phyloP scores from a whole-genome alignment of 192 early-diverging fungal genomes.

The Coemansia sp. region DNA sequence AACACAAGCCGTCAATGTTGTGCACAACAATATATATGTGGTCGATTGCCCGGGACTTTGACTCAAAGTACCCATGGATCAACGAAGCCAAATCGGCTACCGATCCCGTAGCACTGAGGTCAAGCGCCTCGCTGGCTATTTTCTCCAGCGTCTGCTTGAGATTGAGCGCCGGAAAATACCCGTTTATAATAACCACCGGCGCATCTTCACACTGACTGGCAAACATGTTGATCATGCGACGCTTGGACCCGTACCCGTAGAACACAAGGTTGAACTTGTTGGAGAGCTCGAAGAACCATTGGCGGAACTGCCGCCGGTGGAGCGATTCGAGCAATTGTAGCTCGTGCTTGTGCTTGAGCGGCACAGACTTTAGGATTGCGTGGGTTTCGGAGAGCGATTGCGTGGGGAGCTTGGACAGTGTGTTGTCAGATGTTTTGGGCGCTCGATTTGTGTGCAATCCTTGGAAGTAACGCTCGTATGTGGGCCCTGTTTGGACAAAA shows the following conservation, averaged over 20 bases:
- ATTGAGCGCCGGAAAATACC: slow-evolving; percentile 75
- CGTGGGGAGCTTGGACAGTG: slow-evolving; percentile 75
- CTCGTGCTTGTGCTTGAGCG: slow-evolving; percentile 64
- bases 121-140: slow-evolving; percentile 50
- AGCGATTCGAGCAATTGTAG: slow-evolving; percentile 54
- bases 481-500: slow-evolving; percentile 31
- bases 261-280: slow-evolving; percentile 86
- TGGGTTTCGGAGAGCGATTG: slow-evolving; percentile 71
- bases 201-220: slow-evolving; percentile 56
- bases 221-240: slow-evolving; percentile 74
- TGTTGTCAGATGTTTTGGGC: slow-evolving; percentile 81
- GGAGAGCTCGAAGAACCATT: slow-evolving; percentile 86
- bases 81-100: slow-evolving; percentile 66
- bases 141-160: slow-evolving; percentile 71
- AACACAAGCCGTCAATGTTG: slow-evolving; percentile 79
- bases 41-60: slow-evolving; percentile 47
- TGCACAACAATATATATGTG: slow-evolving; percentile 78
- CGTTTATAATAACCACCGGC: slow-evolving; percentile 78
- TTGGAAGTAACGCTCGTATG: slow-evolving; percentile 79
- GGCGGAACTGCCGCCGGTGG: slow-evolving; percentile 68
- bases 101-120: slow-evolving; percentile 34
- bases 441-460: slow-evolving; percentile 56
- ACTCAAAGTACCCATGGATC: slow-evolving; percentile 65
- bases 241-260: slow-evolving; percentile 94
- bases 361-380: slow-evolving; percentile 53